These are phyloP conservation scores for Petunia axillaris DNA, from an alignment of 257 asterid genomes.

Conservation along the genomic window DNA sequence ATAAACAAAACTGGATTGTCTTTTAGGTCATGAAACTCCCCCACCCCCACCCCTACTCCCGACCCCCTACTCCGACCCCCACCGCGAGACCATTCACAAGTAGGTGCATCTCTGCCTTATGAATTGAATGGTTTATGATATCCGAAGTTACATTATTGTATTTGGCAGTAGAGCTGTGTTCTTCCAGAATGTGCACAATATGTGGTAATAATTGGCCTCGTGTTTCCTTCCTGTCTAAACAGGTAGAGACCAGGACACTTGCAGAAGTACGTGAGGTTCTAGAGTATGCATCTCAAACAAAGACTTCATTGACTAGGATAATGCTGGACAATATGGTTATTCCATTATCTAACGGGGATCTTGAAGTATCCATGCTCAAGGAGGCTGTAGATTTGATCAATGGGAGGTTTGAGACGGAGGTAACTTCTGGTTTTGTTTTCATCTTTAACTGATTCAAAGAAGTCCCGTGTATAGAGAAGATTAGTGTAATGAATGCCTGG, in stretches of 20 bases:
- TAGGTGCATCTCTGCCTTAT: no score
- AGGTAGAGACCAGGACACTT: conserved; percentile 93
- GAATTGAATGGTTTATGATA: background rate
- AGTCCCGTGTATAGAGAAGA: background rate
- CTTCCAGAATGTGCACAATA: background rate
- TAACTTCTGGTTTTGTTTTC: conserved; percentile 23
- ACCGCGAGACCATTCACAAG: no score
- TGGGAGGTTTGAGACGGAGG: conserved; percentile 95
- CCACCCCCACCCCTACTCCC: no score
- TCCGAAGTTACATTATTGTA: background rate
- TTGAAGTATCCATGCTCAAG: conserved; percentile 89
- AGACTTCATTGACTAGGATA: conserved; percentile 74
- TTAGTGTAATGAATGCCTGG: background rate
- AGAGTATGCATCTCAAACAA: conserved; percentile 68
- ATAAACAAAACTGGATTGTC: no score
- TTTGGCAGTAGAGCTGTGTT: background rate
- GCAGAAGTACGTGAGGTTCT: conserved; percentile 86
- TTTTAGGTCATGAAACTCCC: no score
- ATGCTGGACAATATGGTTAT: conserved; percentile 98
- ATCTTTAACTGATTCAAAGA: conserved; percentile 23
- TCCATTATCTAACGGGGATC: conserved; percentile 75
- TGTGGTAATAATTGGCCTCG: background rate
- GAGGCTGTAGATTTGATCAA: conserved; percentile 76
- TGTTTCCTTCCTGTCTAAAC: conserved; percentile 30
- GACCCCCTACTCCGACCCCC: no score